These are phyloP conservation scores for Malus domestica DNA, from an alignment of 306 rosid species.

Conservation along the genomic window DNA sequence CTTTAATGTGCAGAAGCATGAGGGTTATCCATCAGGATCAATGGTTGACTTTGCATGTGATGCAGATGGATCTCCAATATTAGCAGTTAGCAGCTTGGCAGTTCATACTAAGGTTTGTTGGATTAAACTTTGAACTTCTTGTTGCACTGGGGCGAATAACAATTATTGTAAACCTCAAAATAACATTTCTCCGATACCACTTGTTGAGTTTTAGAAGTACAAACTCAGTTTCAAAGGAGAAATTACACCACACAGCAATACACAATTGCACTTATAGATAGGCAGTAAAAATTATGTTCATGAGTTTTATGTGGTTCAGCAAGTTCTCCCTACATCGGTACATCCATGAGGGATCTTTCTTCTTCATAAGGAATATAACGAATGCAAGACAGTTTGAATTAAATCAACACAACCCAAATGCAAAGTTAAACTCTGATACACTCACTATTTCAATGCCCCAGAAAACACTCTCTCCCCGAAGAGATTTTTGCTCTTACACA, in stretches of 20 bases:
- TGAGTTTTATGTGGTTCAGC: not conserved
- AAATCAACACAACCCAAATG: not conserved
- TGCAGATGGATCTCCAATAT: conserved; percentile 75
- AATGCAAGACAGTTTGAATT: not conserved
- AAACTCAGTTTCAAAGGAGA: not conserved
- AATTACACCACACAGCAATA: not conserved
- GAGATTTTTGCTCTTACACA: not conserved
- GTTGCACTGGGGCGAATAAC: not conserved
- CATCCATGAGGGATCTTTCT: not conserved
- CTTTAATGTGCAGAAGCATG: conserved; percentile 48
- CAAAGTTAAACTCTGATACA: not conserved
- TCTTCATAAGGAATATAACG: not conserved
- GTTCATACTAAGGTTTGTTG: conserved; percentile 60
- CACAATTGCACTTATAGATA: not conserved
- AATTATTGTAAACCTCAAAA: not conserved
- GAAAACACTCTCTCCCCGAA: not conserved
- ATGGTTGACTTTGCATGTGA: conserved; percentile 86
- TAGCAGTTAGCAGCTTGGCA: conserved; percentile 85
- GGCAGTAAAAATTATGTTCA: not conserved
- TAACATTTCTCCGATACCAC: not conserved
- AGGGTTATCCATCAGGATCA: conserved; percentile 89
- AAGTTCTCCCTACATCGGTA: not conserved
- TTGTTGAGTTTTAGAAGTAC: not conserved
- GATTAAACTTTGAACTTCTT: not conserved
- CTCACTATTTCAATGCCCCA: not conserved